Percentiles rank a stretch among this genome's conserved stretches.
phyloP scores from a whole-genome alignment of 352 stramenopile species.

The Globisporangium cederbergense region DNA sequence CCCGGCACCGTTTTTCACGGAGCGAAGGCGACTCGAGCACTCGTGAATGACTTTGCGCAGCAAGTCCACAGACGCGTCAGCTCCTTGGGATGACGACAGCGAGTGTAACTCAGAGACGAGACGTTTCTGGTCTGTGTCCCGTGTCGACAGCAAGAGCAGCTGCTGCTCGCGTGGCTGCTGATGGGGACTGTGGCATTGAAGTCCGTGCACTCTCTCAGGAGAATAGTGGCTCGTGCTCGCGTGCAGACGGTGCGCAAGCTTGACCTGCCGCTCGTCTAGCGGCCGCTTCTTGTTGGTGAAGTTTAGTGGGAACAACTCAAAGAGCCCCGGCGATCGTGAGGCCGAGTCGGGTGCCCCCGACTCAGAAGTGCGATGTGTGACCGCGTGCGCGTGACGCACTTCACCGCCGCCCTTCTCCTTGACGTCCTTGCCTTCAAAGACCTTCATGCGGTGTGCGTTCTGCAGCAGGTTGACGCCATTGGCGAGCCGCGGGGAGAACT shows the following conservation, averaged over 20 bases:
- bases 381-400: conserved; percentile 1
- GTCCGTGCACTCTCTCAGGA: conserved; percentile 30
- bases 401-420: conserved; percentile 1
- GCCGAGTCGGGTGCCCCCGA: not conserved
- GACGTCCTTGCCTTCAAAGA: conserved; percentile 20
- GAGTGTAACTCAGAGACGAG: conserved; percentile 11
- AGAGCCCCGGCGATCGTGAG: conserved; percentile 5
- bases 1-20: conserved; percentile 42
- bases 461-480: conserved; percentile 32
- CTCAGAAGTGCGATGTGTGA: not conserved
- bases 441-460: conserved; percentile 29
- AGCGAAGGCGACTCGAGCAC: conserved; percentile 39
- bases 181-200: conserved; percentile 21
- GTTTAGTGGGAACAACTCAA: conserved; percentile 35
- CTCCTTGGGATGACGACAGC: not conserved
- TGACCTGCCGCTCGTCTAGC: conserved; percentile 47
- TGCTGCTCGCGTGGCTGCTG: not conserved
- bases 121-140: not conserved
- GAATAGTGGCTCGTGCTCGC: conserved; percentile 50
- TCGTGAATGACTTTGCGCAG: conserved; percentile 54
- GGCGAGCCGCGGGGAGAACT: conserved; percentile 53
- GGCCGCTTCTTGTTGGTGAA: conserved; percentile 32
- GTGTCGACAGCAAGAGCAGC: not conserved
- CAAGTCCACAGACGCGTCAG: conserved; percentile 41
- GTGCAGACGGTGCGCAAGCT: conserved; percentile 45